These are phyloP conservation scores for Didymella keratinophila DNA, from an alignment of 2,329 filamentous ascomycete genomes.

Conservation along the genomic window DNA sequence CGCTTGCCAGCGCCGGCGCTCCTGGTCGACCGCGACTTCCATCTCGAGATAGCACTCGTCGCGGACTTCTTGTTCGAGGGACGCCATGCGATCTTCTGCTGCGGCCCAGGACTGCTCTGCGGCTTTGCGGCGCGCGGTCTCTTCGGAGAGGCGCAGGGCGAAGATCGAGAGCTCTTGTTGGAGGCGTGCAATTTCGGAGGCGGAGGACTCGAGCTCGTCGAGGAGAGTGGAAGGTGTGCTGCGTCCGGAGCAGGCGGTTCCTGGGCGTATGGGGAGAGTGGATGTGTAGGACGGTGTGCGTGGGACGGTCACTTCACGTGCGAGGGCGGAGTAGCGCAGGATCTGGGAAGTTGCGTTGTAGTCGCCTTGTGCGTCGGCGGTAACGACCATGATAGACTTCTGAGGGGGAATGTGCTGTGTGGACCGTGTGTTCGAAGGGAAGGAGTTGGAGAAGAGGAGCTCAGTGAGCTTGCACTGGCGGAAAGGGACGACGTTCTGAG, in stretches of 20 bases:
- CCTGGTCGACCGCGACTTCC: conserved; percentile 76
- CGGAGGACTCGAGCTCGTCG: conserved; percentile 82
- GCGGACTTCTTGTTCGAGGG: conserved; percentile 83
- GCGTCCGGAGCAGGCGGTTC: conserved; percentile 52
- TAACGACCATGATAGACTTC: conserved; percentile 94
- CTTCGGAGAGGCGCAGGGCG: conserved; percentile 71
- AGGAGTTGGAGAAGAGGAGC: conserved; percentile 61
- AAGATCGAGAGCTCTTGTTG: conserved; percentile 79
- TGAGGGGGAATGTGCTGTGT: conserved; percentile 66
- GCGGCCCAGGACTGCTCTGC: conserved; percentile 77
- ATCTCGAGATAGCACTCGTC: conserved; percentile 91
- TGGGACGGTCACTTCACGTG: conserved; percentile 90
- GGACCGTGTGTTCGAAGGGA: conserved; percentile 57
- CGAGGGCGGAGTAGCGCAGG: conserved; percentile 89
- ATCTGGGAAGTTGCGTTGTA: conserved; percentile 98
- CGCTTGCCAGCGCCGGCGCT: conserved; percentile 82
- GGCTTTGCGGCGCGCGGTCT: conserved; percentile 73
- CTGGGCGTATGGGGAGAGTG: conserved; percentile 55
- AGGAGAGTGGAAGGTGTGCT: conserved; percentile 54
- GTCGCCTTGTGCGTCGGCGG: conserved; percentile 89
- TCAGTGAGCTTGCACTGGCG: conserved; percentile 63
- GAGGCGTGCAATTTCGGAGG: conserved; percentile 81
- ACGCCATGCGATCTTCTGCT: conserved; percentile 69
- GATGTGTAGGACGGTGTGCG: conserved; percentile 83
- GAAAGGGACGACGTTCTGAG: conserved; percentile 73